Conservation (phyloP, 768 basidiomycete genomes). For the Termitomyces sp. region DNA sequence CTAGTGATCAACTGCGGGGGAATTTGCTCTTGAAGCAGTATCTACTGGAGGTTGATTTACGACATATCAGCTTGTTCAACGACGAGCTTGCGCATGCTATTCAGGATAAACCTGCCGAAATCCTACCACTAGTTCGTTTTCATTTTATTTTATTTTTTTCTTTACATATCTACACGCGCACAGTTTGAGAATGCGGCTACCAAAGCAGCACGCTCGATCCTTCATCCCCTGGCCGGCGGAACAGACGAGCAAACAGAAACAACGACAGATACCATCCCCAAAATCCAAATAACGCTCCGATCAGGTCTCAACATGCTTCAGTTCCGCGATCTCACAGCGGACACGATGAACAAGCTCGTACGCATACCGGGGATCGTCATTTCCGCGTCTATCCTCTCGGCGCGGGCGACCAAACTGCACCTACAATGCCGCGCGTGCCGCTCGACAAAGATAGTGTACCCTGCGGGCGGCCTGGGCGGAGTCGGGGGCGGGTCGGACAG, state of each 20-base stretch:
- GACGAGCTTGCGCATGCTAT: constrained; percentile 91
- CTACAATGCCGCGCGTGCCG: constrained; percentile 92
- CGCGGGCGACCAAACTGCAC: constrained; percentile 87
- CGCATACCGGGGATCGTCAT: constrained; percentile 98
- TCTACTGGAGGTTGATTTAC: constrained; percentile 80
- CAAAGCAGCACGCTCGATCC: constrained; percentile 74
- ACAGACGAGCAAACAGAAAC: constrained; percentile 38
- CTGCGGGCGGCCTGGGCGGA: constrained; percentile 75
- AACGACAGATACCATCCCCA: constrained; percentile 39
- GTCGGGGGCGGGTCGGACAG: constrained; percentile 82
- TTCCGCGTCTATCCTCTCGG: constrained; percentile 89
- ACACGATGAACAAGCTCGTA: constrained; percentile 93
- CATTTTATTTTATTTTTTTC: not conserved
- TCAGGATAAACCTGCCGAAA: constrained; percentile 84
- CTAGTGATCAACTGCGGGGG: constrained; percentile 80
- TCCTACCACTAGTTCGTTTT: constrained; percentile 71
- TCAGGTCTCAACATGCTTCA: constrained; percentile 92
- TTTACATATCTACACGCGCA: not conserved
- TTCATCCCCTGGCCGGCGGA: constrained; percentile 69
- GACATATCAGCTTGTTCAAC: constrained; percentile 76
- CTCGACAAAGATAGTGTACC: constrained; percentile 71
- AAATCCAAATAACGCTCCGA: constrained; percentile 81
- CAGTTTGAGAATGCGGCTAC: constrained; percentile 93
- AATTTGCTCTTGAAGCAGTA: constrained; percentile 88
- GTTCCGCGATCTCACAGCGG: constrained; percentile 90